phyloP scores from a whole-genome alignment of 306 rosid species.

The Dryas drummondii region DNA sequence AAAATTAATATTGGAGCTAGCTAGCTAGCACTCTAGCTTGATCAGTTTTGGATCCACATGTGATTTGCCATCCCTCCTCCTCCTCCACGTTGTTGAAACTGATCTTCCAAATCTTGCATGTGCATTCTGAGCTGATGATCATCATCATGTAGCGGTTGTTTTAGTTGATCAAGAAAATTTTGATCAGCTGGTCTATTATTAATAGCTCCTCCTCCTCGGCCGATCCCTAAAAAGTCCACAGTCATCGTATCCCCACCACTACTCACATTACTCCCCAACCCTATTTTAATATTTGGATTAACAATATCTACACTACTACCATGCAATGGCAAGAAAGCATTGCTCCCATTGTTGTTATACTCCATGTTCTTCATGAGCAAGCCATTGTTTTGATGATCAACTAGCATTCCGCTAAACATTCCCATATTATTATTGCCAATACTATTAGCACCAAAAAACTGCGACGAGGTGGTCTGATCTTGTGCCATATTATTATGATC shows the following conservation, averaged over 20 bases:
- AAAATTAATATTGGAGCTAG: not conserved
- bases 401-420: constrained; percentile 50
- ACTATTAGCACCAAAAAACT: constrained; percentile 15
- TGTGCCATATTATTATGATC: constrained; percentile 13
- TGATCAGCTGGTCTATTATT: constrained; percentile 21
- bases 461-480: constrained; percentile 27
- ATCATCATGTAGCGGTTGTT: constrained; percentile 22
- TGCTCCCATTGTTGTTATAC: constrained; percentile 24
- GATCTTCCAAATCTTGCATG: too few relatives aligned
- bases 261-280: constrained; percentile 35
- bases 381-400: constrained; percentile 46
- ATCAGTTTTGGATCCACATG: constrained; percentile 24
- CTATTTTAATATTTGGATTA: not conserved
- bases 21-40: not conserved
- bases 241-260: constrained; percentile 59
- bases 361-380: constrained; percentile 32
- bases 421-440: constrained; percentile 34
- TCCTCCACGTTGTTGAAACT: constrained; percentile 28
- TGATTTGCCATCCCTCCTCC: constrained; percentile 31
- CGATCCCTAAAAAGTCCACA: constrained; percentile 72
- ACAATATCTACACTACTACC: not conserved
- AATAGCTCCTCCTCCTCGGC: constrained; percentile 33
- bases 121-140: constrained; percentile 5
- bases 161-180: constrained; percentile 33
- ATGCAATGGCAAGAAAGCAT: too few relatives aligned